Conservation (phyloP, 2,329 filamentous ascomycete genomes). For the Alternaria dauci region DNA sequence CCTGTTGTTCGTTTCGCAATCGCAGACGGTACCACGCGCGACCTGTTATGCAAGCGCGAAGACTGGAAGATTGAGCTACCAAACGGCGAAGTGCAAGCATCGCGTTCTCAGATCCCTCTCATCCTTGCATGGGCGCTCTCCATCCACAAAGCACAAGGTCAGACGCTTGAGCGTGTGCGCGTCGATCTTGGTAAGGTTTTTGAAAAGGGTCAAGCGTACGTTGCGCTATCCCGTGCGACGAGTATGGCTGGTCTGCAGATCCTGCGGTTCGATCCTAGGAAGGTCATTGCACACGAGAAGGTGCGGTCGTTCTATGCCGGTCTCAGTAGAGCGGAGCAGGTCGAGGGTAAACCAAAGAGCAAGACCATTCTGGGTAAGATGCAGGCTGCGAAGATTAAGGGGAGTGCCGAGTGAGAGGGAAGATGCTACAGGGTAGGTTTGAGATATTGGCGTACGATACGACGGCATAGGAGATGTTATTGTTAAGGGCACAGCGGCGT, state of each 20-base stretch:
- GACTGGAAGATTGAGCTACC: slow-evolving; percentile 98
- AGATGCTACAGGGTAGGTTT: not conserved
- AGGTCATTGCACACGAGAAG: slow-evolving; percentile 91
- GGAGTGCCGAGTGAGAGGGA: not conserved
- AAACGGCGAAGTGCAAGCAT: slow-evolving; percentile 90
- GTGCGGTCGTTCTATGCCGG: slow-evolving; percentile 87
- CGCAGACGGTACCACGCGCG: slow-evolving; percentile 77
- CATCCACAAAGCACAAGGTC: slow-evolving; percentile 97
- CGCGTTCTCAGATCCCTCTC: slow-evolving; percentile 76
- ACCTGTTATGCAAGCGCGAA: slow-evolving; percentile 84
- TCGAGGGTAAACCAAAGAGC: slow-evolving; percentile 46
- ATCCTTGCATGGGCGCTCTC: slow-evolving; percentile 97
- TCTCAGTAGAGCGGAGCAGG: slow-evolving; percentile 73
- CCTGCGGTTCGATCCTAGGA: slow-evolving; percentile 83
- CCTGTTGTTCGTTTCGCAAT: slow-evolving; percentile 86
- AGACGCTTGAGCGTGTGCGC: slow-evolving; percentile 91
- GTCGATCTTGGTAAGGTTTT: slow-evolving; percentile 93
- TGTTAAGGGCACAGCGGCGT: not conserved
- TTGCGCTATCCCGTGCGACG: slow-evolving; percentile 91
- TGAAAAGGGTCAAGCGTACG: slow-evolving; percentile 97
- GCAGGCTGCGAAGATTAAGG: slow-evolving; percentile 28
- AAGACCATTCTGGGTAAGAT: slow-evolving; percentile 43
- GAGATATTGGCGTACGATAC: not conserved
- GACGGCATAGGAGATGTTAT: slow-evolving; percentile 2
- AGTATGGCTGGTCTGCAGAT: slow-evolving; percentile 88